Conservation (phyloP, 805 yeast species). For the Kodamaea sagamina region DNA sequence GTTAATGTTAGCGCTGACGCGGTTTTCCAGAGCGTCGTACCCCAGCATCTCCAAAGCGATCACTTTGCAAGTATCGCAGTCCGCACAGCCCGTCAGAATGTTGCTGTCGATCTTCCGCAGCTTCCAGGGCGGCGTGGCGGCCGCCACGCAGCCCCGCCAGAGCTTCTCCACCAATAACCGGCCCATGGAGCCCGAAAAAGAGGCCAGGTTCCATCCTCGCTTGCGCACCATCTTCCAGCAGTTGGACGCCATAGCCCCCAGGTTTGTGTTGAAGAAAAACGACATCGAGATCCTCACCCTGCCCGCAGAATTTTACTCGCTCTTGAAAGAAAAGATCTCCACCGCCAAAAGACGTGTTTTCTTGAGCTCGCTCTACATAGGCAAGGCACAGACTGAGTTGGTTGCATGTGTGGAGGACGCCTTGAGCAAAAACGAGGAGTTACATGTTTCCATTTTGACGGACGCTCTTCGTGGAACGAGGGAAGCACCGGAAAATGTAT, state of each 20-base stretch:
- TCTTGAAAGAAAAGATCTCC: constrained; percentile 61
- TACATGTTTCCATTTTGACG: constrained; percentile 71
- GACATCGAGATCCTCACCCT: constrained; percentile 61
- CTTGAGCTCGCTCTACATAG: constrained; percentile 83
- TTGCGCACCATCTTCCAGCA: constrained; percentile 48
- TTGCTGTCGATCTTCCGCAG: constrained; percentile 30
- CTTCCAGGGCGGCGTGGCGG: constrained; percentile 13
- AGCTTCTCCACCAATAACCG: constrained; percentile 33
- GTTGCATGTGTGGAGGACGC: constrained; percentile 64
- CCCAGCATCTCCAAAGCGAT: neutral
- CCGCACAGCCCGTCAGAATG: constrained; percentile 17
- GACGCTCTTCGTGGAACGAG: constrained; percentile 93
- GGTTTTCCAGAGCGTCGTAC: constrained; percentile 1
- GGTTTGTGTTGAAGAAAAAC: constrained; percentile 57
- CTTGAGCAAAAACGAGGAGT: constrained; percentile 54
- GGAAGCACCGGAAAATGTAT: constrained; percentile 71
- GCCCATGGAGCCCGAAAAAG: constrained; percentile 18
- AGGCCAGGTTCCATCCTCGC: constrained; percentile 44
- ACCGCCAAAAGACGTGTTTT: constrained; percentile 68
- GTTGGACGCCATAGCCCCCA: constrained; percentile 64
- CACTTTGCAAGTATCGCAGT: neutral
- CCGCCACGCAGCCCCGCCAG: constrained; percentile 4
- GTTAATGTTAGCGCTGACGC: constrained; percentile 7
- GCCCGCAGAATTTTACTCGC: constrained; percentile 73
- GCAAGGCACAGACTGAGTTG: constrained; percentile 77